phyloP scores from a whole-genome alignment of 208 protist species.

The Entamoeba histolytica region DNA sequence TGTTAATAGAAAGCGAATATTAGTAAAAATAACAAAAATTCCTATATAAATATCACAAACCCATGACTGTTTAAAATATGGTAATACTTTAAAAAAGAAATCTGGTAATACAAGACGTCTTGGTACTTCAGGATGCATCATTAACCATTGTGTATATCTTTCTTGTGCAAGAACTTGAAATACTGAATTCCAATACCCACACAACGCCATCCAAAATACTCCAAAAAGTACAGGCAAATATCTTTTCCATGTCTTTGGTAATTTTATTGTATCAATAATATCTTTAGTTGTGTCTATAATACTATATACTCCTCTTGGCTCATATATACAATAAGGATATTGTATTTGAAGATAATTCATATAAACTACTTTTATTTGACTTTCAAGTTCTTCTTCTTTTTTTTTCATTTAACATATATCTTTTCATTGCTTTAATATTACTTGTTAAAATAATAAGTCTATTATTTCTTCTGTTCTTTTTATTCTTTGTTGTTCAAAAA shows the following conservation, averaged over 20 bases:
- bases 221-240: background rate
- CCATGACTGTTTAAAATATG: background rate
- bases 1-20: background rate
- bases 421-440: too few species aligned
- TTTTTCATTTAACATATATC: too few species aligned
- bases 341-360: too few species aligned
- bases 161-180: background rate
- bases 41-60: background rate
- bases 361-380: too few species aligned
- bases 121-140: background rate
- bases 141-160: background rate
- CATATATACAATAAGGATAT: too few species aligned
- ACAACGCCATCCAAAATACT: background rate
- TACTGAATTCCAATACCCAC: background rate
- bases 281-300: too few species aligned
- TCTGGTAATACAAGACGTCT: background rate
- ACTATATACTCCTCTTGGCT: too few species aligned
- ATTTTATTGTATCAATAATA: too few species aligned
- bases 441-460: too few species aligned
- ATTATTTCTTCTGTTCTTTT: too few species aligned
- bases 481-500: too few species aligned
- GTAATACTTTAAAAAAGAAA: background rate
- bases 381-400: too few species aligned
- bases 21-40: background rate
- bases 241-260: background rate